Conservation (phyloP, 164 flowering plant species). For the Tinospora cordifolia region DNA sequence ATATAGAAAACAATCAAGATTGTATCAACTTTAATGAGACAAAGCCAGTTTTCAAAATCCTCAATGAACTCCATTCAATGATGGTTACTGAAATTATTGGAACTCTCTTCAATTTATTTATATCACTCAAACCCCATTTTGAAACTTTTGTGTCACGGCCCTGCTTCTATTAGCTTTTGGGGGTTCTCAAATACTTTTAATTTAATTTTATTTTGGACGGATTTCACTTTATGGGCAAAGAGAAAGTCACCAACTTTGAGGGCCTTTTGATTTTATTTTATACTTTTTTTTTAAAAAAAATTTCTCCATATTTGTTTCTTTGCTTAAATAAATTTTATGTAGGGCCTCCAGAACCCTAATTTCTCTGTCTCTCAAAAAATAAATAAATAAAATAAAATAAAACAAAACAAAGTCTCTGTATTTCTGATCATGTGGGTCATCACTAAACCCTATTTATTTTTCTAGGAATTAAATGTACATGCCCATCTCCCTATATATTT, state of each 20-base stretch:
- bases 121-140: conserved; percentile 17
- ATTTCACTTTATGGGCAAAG: conserved; percentile 10
- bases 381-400: not conserved
- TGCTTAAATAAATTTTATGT: not conserved
- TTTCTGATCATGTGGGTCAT: conserved; percentile 3
- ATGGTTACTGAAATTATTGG: conserved; percentile 34
- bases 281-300: no score
- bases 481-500: not conserved
- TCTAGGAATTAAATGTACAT: conserved; percentile 10
- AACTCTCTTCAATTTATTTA: conserved; percentile 10
- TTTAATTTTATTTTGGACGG: not conserved
- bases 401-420: not conserved
- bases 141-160: conserved; percentile 32
- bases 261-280: not conserved
- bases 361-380: not conserved
- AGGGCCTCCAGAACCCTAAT: not conserved
- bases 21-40: conserved; percentile 26
- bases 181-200: conserved; percentile 20
- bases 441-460: conserved; percentile 1
- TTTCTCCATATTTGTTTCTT: no score
- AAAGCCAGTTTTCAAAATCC: conserved; percentile 22
- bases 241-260: conserved; percentile 6
- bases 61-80: conserved; percentile 27
- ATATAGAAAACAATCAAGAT: not conserved
- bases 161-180: conserved; percentile 29